Evolutionary conservation across 1,284 basidiomycete genomes (phyloP).

Genomic region (Trichosporon inkin): DNA sequence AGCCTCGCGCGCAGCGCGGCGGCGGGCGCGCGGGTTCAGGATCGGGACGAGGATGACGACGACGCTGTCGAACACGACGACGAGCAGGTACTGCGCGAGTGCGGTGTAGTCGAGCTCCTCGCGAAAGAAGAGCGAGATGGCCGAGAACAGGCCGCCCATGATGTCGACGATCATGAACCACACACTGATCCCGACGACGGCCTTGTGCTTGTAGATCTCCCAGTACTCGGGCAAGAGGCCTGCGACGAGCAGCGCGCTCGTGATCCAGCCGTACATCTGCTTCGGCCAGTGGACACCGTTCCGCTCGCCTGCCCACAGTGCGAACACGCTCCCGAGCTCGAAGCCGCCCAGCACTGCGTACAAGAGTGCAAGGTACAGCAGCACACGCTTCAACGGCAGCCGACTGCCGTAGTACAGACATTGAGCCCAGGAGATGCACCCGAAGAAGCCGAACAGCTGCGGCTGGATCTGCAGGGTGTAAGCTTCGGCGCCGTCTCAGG

Average conservation of each 20-base stretch:
- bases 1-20: slow-evolving; percentile 27
- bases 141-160: slow-evolving; percentile 64
- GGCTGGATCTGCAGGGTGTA: slow-evolving; percentile 57
- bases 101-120: slow-evolving; percentile 63
- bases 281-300: slow-evolving; percentile 55
- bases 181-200: slow-evolving; percentile 70
- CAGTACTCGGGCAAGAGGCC: slow-evolving; percentile 61
- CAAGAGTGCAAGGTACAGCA: slow-evolving; percentile 48
- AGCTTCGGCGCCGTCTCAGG: no score
- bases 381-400: slow-evolving; percentile 48
- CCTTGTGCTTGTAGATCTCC: slow-evolving; percentile 65
- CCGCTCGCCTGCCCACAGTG: slow-evolving; percentile 54
- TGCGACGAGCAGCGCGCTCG: slow-evolving; percentile 59
- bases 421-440: slow-evolving; percentile 63
- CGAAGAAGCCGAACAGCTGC: slow-evolving; percentile 64
- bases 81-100: slow-evolving; percentile 53
- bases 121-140: slow-evolving; percentile 67
- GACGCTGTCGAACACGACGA: slow-evolving; percentile 59
- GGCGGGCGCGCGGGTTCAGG: slow-evolving; percentile 57
- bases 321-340: slow-evolving; percentile 61
- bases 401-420: slow-evolving; percentile 60
- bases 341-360: slow-evolving; percentile 57
- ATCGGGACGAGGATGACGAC: slow-evolving; percentile 60
- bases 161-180: slow-evolving; percentile 68
- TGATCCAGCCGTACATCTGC: slow-evolving; percentile 63